Evolutionary conservation across 164 flowering plant genomes (phyloP).

Genomic region (Platanus orientalis): DNA sequence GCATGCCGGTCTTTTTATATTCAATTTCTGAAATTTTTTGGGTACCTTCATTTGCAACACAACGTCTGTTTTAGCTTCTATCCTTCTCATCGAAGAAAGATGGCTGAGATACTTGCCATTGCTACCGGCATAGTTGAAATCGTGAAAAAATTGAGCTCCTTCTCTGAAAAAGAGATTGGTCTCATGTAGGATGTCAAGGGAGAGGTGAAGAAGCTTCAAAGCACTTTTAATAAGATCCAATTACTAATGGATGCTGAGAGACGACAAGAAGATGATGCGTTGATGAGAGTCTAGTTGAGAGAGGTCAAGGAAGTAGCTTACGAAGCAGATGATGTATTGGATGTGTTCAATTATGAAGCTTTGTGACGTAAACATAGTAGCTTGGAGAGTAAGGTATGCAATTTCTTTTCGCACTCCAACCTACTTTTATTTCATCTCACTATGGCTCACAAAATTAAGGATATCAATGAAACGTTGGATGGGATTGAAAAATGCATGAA

Average conservation of each 20-base stretch:
- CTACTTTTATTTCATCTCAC: neutral
- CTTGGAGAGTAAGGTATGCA: neutral
- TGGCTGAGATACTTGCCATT: neutral
- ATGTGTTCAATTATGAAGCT: too few relatives aligned
- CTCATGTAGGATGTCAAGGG: neutral
- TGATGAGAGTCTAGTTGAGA: neutral
- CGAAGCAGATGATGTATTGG: too few relatives aligned
- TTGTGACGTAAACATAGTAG: neutral
- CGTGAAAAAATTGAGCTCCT: neutral
- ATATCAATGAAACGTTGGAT: neutral
- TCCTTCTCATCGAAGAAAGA: too few relatives aligned
- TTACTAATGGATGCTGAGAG: neutral
- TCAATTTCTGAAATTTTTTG: too few relatives aligned
- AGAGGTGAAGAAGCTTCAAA: neutral
- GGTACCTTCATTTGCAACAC: too few relatives aligned
- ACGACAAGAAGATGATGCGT: neutral
- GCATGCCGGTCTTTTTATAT: too few relatives aligned
- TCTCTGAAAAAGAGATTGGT: neutral
- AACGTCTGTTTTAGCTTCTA: too few relatives aligned
- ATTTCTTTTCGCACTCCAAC: too few relatives aligned
- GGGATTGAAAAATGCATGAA: neutral
- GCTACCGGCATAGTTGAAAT: neutral
- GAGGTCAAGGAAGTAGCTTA: too few relatives aligned
- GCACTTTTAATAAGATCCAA: neutral
- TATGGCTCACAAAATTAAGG: neutral